Conservation (phyloP, 805 yeast genomes). For the Candida tammaniensis region DNA sequence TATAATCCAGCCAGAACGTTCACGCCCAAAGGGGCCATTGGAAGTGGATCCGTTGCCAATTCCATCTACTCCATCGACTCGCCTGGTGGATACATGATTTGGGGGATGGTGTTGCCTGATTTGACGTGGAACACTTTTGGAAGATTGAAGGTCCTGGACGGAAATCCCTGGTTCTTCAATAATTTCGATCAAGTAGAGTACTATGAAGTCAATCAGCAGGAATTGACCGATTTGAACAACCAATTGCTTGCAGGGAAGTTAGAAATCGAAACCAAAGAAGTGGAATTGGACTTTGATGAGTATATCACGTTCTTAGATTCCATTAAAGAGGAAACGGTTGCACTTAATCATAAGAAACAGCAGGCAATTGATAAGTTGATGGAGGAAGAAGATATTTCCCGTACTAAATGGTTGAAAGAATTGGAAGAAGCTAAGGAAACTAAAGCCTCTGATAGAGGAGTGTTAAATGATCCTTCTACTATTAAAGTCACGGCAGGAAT, state of each 20-base stretch:
- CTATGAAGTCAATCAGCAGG: constrained; percentile 42
- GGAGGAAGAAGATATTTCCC: constrained; percentile 17
- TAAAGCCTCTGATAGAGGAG: constrained; percentile 10
- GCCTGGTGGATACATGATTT: constrained; percentile 95
- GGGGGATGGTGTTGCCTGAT: constrained; percentile 67
- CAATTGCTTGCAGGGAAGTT: constrained; percentile 26
- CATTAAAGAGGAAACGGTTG: constrained; percentile 22
- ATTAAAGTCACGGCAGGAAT: constrained; percentile 21
- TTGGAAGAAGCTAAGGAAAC: constrained; percentile 17
- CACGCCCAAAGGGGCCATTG: constrained; percentile 96
- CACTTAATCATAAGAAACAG: constrained; percentile 11
- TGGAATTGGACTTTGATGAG: constrained; percentile 29
- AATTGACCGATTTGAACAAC: constrained; percentile 23
- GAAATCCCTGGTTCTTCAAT: constrained; percentile 29
- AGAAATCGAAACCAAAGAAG: constrained; percentile 21
- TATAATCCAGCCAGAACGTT: constrained; percentile 95
- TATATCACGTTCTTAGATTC: constrained; percentile 25
- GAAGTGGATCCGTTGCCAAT: constrained; percentile 98
- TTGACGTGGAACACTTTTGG: constrained; percentile 33
- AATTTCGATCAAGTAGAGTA: constrained; percentile 31
- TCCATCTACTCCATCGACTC: constrained; percentile 96
- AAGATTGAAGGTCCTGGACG: constrained; percentile 15
- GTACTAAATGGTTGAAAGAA: constrained; percentile 21
- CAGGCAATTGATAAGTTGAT: constrained; percentile 13
- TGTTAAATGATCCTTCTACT: constrained; percentile 20